A percentile compares a stretch with the other conserved stretches of the same genome.
These are phyloP conservation scores for Phytophthora brassicae DNA, from an alignment of 352 stramenopile species.

Conservation along the genomic window DNA sequence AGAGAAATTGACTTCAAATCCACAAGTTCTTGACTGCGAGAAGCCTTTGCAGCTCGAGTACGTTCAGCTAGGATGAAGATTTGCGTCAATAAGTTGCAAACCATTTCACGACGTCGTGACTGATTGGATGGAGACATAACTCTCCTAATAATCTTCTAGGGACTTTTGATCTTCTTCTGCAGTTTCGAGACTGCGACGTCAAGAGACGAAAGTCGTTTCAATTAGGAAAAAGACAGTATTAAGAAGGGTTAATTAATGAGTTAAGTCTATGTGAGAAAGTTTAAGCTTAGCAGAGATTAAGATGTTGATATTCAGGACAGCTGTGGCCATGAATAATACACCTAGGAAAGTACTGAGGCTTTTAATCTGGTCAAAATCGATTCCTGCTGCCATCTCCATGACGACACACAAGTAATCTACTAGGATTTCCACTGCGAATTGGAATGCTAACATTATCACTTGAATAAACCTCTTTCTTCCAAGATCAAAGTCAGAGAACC, in stretches of 20 bases:
- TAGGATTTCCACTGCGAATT: conserved; percentile 29
- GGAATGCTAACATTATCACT: conserved; percentile 16
- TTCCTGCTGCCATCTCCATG: conserved; percentile 31
- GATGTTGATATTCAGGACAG: conserved; percentile 37
- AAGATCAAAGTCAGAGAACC: not conserved
- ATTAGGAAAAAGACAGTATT: too few relatives aligned
- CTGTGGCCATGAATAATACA: conserved; percentile 29
- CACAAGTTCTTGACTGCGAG: not conserved
- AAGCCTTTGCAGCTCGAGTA: conserved; percentile 14
- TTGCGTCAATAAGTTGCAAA: conserved; percentile 47
- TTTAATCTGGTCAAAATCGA: conserved; percentile 29
- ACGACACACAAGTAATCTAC: conserved; percentile 34
- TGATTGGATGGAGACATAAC: conserved; percentile 6
- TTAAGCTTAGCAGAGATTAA: conserved; percentile 20
- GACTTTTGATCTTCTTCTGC: too few relatives aligned
- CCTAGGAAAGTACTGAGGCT: conserved; percentile 30
- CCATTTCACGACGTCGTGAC: conserved; percentile 19
- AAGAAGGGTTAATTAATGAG: too few relatives aligned
- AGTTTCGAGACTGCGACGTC: too few relatives aligned
- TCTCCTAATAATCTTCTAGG: too few relatives aligned
- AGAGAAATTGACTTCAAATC: conserved; percentile 40
- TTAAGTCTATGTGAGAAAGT: too few relatives aligned
- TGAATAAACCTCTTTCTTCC: conserved; percentile 19
- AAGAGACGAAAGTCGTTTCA: too few relatives aligned
- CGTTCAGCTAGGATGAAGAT: conserved; percentile 46